phyloP scores from a whole-genome alignment of 2,329 filamentous ascomycete species.

The Alternaria consortialis region DNA sequence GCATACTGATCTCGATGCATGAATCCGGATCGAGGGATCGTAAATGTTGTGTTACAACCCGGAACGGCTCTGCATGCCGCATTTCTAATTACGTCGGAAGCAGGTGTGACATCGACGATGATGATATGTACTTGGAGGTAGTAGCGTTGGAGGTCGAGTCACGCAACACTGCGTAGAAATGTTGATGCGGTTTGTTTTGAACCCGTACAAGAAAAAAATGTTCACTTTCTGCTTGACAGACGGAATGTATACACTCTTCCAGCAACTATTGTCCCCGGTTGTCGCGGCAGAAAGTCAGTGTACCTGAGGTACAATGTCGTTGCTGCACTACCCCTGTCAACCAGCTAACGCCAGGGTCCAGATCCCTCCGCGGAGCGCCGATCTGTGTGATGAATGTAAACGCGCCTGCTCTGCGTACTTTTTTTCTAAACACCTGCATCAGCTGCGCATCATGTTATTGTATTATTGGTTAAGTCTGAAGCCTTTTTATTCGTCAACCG shows the following conservation, averaged over 20 bases:
- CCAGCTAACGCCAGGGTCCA: not conserved
- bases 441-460: not conserved
- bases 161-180: not conserved
- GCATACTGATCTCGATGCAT: not conserved
- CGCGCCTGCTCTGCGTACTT: not conserved
- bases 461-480: not conserved
- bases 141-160: not conserved
- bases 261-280: not conserved
- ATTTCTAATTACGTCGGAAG: not conserved
- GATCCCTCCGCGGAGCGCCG: conserved; percentile 2
- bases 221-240: not conserved
- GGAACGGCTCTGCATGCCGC: not conserved
- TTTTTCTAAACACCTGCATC: not conserved
- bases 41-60: not conserved
- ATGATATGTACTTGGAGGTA: not conserved
- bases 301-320: not conserved
- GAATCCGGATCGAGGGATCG: not conserved
- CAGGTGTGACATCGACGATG: not conserved
- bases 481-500: too few species aligned
- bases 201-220: not conserved
- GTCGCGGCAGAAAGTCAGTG: not conserved
- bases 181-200: not conserved
- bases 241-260: not conserved
- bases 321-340: not conserved
- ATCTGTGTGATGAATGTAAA: conserved; percentile 5